phyloP scores from a whole-genome alignment of 768 basidiomycete genomes.

The Phlebiopsis gigantea region DNA sequence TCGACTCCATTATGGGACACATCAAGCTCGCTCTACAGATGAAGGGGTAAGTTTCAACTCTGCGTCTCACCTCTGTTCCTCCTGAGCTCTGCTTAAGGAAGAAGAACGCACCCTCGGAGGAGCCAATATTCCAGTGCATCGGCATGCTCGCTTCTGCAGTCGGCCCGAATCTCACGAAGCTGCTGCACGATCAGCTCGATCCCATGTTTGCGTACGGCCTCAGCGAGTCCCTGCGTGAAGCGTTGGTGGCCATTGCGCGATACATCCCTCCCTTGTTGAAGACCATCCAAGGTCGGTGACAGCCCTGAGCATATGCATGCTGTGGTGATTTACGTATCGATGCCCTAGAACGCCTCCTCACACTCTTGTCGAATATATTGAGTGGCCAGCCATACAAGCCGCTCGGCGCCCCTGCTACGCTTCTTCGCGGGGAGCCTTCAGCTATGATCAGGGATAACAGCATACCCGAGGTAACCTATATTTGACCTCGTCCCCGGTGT shows the following conservation, averaged over 20 bases:
- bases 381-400: slow-evolving; percentile 84
- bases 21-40: slow-evolving; percentile 87
- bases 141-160: slow-evolving; percentile 95
- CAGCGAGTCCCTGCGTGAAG: slow-evolving; percentile 82
- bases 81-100: slow-evolving; percentile 50
- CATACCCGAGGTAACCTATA: slow-evolving; percentile 36
- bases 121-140: slow-evolving; percentile 95
- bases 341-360: slow-evolving; percentile 75
- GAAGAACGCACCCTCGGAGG: slow-evolving; percentile 90
- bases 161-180: slow-evolving; percentile 91
- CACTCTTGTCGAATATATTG: slow-evolving; percentile 75
- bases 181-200: slow-evolving; percentile 94
- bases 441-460: slow-evolving; percentile 47
- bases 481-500: background rate
- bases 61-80: too few species aligned
- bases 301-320: background rate
- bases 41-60: slow-evolving; percentile 59
- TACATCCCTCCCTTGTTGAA: slow-evolving; percentile 87
- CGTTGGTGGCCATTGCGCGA: slow-evolving; percentile 77
- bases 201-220: slow-evolving; percentile 94
- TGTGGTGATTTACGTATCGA: background rate
- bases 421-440: slow-evolving; percentile 49
- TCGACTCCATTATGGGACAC: slow-evolving; percentile 84
- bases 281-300: slow-evolving; percentile 76
- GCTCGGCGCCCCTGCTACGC: slow-evolving; percentile 73